These are phyloP conservation scores for Neonectria faginata DNA, from an alignment of 2,329 filamentous ascomycete genomes.

Conservation along the genomic window DNA sequence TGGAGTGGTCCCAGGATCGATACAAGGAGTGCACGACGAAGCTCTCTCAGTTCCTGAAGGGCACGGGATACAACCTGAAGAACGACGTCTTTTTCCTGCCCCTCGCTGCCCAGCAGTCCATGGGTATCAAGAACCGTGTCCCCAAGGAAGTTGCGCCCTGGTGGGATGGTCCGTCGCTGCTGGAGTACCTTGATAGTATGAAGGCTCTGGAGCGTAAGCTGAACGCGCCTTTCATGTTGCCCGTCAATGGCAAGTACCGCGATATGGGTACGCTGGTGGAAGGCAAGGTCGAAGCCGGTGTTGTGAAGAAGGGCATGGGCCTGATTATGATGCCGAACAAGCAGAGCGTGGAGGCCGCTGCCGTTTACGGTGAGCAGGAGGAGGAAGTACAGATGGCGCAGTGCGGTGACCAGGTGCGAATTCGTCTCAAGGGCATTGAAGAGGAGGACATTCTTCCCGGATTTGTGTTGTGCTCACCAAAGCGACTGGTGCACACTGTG, in stretches of 20 bases:
- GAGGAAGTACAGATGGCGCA: constrained; percentile 86
- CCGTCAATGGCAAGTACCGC: constrained; percentile 93
- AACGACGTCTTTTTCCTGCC: constrained; percentile 96
- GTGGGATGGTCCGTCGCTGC: constrained; percentile 89
- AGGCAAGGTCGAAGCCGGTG: constrained; percentile 95
- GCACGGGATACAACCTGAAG: constrained; percentile 93
- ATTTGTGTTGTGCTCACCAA: constrained; percentile 95
- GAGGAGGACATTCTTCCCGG: constrained; percentile 97
- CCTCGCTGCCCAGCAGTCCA: constrained; percentile 86
- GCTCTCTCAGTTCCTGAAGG: constrained; percentile 88
- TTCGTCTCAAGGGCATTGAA: constrained; percentile 93
- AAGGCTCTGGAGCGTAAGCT: constrained; percentile 92
- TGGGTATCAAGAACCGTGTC: constrained; percentile 90
- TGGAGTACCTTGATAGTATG: constrained; percentile 97
- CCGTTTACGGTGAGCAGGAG: constrained; percentile 94
- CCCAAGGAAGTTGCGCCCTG: constrained; percentile 81
- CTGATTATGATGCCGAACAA: constrained; percentile 97
- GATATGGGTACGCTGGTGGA: constrained; percentile 98
- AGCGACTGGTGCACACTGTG: constrained; percentile 93
- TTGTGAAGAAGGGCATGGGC: constrained; percentile 88
- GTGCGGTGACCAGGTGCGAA: constrained; percentile 93
- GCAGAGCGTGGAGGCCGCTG: constrained; percentile 81
- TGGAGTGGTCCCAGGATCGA: constrained; percentile 93
- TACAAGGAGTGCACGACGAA: constrained; percentile 95
- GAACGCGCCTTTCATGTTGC: constrained; percentile 99